These are phyloP conservation scores for Teratosphaeria destructans DNA, from an alignment of 2,329 filamentous ascomycete species.

Conservation along the genomic window DNA sequence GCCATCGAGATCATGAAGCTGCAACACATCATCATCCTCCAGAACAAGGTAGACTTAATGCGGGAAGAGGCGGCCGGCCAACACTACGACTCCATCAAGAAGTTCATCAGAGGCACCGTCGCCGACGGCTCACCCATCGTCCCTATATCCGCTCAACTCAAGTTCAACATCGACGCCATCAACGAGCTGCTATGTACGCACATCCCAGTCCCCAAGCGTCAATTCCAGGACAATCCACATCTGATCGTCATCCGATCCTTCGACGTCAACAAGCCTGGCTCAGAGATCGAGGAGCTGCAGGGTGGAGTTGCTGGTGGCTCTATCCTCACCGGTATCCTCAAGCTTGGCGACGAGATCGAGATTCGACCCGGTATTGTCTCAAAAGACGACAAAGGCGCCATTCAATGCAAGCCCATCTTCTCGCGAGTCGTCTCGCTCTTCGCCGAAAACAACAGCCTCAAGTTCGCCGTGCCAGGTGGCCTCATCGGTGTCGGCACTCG, in stretches of 20 bases:
- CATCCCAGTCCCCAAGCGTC: slow-evolving; percentile 81
- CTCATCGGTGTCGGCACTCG: slow-evolving; percentile 96
- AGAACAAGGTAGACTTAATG: slow-evolving; percentile 99
- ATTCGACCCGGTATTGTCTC: slow-evolving; percentile 98
- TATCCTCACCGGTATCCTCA: slow-evolving; percentile 92
- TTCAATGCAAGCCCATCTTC: slow-evolving; percentile 96
- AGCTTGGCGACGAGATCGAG: slow-evolving; percentile 95
- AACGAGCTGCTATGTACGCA: slow-evolving; percentile 93
- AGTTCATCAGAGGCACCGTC: slow-evolving; percentile 96
- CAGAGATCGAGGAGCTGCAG: slow-evolving; percentile 96
- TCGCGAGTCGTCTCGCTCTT: slow-evolving; percentile 90
- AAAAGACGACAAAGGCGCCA: slow-evolving; percentile 83
- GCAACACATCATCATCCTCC: slow-evolving; percentile 97
- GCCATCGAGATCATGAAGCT: slow-evolving; percentile 99
- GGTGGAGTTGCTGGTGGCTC: slow-evolving; percentile 96
- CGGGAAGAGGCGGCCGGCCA: slow-evolving; percentile 85
- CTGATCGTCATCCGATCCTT: slow-evolving; percentile 99
- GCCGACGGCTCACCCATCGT: slow-evolving; percentile 92
- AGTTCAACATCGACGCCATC: slow-evolving; percentile 98
- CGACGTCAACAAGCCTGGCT: slow-evolving; percentile 99
- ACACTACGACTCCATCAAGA: slow-evolving; percentile 94
- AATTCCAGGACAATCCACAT: slow-evolving; percentile 85
- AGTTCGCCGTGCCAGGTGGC: slow-evolving; percentile 94
- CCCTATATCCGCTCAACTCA: slow-evolving; percentile 92
- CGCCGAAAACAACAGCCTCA: slow-evolving; percentile 95